Percentiles rank a stretch among this genome's conserved stretches.
phyloP scores from a whole-genome alignment of 1,284 basidiomycete genomes.

The Tylopilus orsonianus region DNA sequence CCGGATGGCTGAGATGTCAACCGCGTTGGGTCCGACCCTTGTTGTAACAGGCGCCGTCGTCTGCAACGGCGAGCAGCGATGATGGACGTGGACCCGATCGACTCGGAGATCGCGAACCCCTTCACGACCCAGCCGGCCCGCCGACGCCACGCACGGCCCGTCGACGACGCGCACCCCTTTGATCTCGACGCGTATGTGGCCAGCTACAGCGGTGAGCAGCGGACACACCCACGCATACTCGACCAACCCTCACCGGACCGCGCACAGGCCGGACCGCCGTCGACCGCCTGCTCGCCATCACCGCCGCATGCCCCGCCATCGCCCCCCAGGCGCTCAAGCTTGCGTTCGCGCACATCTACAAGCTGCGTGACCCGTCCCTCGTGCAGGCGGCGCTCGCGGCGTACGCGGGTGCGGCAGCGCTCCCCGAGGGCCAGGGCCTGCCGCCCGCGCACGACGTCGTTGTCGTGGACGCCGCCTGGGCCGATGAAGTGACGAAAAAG shows the following conservation, averaged over 20 bases:
- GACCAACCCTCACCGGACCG: not conserved
- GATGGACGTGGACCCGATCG: conserved; percentile 34
- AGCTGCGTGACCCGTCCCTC: conserved; percentile 58
- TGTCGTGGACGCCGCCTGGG: conserved; percentile 60
- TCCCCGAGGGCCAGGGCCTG: conserved; percentile 40
- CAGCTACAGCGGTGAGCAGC: conserved; percentile 33
- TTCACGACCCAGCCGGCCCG: conserved; percentile 9
- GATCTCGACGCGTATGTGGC: conserved; percentile 61
- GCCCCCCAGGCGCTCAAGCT: conserved; percentile 67
- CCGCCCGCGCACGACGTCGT: conserved; percentile 50
- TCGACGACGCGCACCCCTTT: conserved; percentile 77
- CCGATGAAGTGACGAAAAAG: conserved; percentile 57
- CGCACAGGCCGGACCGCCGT: conserved; percentile 63
- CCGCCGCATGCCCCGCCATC: conserved; percentile 59
- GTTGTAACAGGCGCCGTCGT: conserved; percentile 7
- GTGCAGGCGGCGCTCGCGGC: conserved; percentile 54
- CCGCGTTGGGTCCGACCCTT: not conserved
- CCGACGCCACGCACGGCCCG: conserved; percentile 34
- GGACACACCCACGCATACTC: not conserved
- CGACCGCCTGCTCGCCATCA: conserved; percentile 68
- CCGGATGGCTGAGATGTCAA: not conserved
- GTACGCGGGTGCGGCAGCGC: conserved; percentile 53
- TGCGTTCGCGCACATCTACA: conserved; percentile 60
- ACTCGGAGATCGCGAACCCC: conserved; percentile 24
- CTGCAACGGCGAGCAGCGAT: conserved; percentile 9